phyloP scores from a whole-genome alignment of 352 stramenopile genomes.

The Phytophthora fragariae region DNA sequence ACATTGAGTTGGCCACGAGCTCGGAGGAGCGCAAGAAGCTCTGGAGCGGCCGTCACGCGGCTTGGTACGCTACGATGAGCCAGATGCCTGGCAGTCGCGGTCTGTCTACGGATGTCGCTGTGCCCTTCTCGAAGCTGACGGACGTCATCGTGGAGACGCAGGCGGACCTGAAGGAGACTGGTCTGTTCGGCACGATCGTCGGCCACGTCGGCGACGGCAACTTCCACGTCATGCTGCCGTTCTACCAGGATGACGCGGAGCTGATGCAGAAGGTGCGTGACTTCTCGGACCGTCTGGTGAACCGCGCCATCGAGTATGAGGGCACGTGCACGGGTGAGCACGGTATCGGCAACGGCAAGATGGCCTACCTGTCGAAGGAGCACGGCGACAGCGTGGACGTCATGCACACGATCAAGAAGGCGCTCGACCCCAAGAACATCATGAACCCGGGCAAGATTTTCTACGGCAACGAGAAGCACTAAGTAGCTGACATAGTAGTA shows the following conservation, averaged over 20 bases:
- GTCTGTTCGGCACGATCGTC: constrained; percentile 94
- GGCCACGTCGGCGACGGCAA: constrained; percentile 96
- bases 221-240: constrained; percentile 98
- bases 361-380: constrained; percentile 91
- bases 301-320: constrained; percentile 89
- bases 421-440: constrained; percentile 95
- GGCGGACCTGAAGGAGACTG: constrained; percentile 87
- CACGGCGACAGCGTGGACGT: constrained; percentile 92
- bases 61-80: constrained; percentile 87
- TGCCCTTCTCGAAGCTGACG: constrained; percentile 95
- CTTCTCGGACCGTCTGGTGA: constrained; percentile 89
- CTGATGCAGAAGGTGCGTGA: constrained; percentile 88
- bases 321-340: constrained; percentile 99
- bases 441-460: constrained; percentile 99
- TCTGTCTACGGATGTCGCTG: constrained; percentile 96
- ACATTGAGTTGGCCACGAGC: constrained; percentile 81
- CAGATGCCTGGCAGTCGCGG: constrained; percentile 84
- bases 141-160: constrained; percentile 95
- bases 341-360: constrained; percentile 96
- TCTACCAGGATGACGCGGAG: constrained; percentile 83
- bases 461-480: constrained; percentile 50
- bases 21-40: constrained; percentile 85
- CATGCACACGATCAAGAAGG: constrained; percentile 95
- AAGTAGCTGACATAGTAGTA: constrained; percentile 21
- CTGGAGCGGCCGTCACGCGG: constrained; percentile 84